Conservation (phyloP, 2,329 filamentous ascomycete species). For the Alternaria sp. region DNA sequence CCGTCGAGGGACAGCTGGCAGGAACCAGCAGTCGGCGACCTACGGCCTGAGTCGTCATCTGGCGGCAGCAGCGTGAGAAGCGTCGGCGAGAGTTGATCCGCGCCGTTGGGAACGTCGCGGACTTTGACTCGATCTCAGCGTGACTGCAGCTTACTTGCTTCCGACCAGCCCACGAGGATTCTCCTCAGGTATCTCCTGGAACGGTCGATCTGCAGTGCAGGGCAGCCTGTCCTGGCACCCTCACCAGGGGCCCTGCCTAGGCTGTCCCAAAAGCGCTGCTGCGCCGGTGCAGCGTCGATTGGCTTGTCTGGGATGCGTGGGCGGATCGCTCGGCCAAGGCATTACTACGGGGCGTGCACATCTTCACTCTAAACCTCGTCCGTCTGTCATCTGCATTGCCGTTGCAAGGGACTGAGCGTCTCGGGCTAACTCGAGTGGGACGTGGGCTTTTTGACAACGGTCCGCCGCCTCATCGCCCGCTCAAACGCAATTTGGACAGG, state of each 20-base stretch:
- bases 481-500: constrained; percentile 49
- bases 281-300: constrained; percentile 51
- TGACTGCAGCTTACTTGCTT: constrained; percentile 34
- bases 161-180: constrained; percentile 31
- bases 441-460: constrained; percentile 48
- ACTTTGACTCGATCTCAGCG: constrained; percentile 16
- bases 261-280: constrained; percentile 50
- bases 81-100: constrained; percentile 31
- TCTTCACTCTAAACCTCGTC: constrained; percentile 40
- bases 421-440: constrained; percentile 41
- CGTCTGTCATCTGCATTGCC: constrained; percentile 51
- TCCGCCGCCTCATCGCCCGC: constrained; percentile 48
- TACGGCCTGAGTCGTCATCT: constrained; percentile 15
- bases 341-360: constrained; percentile 44
- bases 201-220: constrained; percentile 53
- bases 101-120: constrained; percentile 21
- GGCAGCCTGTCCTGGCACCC: constrained; percentile 49
- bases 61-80: constrained; percentile 19
- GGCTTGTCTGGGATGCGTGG: constrained; percentile 43
- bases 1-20: constrained; percentile 7
- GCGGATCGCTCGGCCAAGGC: constrained; percentile 50
- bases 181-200: constrained; percentile 36
- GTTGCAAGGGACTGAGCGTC: constrained; percentile 47
- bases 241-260: constrained; percentile 29
- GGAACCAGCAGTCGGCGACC: constrained; percentile 19